phyloP scores from a whole-genome alignment of 306 rosid species.

The Dryas drummondii region DNA sequence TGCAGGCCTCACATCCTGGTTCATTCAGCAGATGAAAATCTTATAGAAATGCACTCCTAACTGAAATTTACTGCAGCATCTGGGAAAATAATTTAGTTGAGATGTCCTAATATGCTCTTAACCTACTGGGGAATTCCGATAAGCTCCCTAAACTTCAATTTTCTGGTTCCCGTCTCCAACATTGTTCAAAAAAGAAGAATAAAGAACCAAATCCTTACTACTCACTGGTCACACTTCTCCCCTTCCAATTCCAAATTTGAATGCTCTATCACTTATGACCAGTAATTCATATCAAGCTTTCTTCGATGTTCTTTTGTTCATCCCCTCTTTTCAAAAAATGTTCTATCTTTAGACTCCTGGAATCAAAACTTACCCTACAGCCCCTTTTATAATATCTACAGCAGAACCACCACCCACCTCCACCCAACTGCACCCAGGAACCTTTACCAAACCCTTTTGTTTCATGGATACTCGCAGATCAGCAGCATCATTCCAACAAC shows the following conservation, averaged over 20 bases:
- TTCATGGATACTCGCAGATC: constrained; percentile 57
- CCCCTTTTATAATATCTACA: not conserved
- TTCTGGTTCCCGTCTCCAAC: not conserved
- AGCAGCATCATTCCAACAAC: constrained; percentile 51
- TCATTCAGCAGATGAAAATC: not conserved
- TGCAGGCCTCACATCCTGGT: constrained; percentile 1
- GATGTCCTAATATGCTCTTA: not conserved
- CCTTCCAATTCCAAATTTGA: not conserved
- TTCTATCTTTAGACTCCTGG: not conserved
- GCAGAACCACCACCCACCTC: constrained; percentile 35
- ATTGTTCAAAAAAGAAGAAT: not conserved
- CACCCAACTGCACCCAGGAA: constrained; percentile 69
- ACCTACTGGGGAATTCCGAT: not conserved
- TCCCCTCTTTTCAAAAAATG: not conserved
- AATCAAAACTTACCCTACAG: not conserved
- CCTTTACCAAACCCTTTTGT: constrained; percentile 50
- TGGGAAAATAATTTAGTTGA: not conserved
- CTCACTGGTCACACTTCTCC: not conserved
- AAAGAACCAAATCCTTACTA: not conserved
- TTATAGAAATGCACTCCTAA: not conserved
- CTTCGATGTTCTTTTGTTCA: not conserved
- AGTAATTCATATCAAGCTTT: not conserved
- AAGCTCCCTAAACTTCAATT: not conserved
- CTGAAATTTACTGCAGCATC: not conserved
- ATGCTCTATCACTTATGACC: not conserved